Evolutionary conservation across 805 yeast genomes (phyloP), one percentile per base, ranked within the genome.

Genomic region (Barnettozyma wickerhamii): DNA sequence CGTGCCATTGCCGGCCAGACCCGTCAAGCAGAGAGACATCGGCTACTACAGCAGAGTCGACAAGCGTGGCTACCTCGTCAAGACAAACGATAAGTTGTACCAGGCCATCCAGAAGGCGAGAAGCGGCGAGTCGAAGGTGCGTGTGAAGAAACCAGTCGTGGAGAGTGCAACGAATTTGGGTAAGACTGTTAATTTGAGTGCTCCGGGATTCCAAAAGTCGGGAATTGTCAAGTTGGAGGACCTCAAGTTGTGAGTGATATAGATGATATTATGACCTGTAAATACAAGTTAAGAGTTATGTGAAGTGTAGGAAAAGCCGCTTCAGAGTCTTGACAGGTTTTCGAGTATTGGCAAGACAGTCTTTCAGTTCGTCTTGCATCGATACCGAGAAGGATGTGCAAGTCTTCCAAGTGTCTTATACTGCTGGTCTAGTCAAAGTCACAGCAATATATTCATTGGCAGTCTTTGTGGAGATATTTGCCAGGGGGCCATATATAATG

Each of bases 1-100:
- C 49, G 61, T 90, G 13, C 98, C 98, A 33, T 60, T 87, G 49
- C 80, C 77, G 38, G 89, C 97, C 2, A 78, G 89, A 62, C 99
- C 99, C 12, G 83, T 82, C 7, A 79, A 77, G 52, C 78, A 85
- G 64, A 83, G 86, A 63, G 88, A 84, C 56, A 80, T 91, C 42
- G 78, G 77, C 43, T 87, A 72, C 63, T 91, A 93, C 66, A 77
- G 88, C 36, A 74, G 79, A 58, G 72, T 74, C 2, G 79, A 70
- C 28, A 79, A 78, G 56, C 75, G 88, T 50, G 99, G 99, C 7
- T 91, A 87, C 58, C 64, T 89, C 56, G 60, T 55, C 38, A 72
- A 64, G 53, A 76, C 58, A 47, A 49, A 55, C 33, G 42, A 52
- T 30, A 47, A 49, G n/a, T 45, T 55, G 17, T 41, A 41, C 5